Evolutionary conservation across 768 basidiomycete genomes (phyloP).

Genomic region (Lactarius pseudohatsudake): DNA sequence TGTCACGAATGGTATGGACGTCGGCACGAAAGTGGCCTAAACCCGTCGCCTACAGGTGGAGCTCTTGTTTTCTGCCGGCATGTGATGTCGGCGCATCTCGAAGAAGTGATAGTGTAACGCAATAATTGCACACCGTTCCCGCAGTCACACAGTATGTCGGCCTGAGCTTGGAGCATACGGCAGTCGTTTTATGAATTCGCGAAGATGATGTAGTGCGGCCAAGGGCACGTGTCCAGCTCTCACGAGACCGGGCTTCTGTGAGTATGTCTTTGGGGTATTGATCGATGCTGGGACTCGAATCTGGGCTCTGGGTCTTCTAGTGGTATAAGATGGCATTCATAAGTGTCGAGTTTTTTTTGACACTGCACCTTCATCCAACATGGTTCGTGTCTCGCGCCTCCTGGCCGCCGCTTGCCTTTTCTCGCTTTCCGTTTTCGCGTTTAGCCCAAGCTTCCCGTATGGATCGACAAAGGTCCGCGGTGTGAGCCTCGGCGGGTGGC

Average conservation of each 20-base stretch:
- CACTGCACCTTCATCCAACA: background rate
- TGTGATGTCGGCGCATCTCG: background rate
- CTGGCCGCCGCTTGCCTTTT: background rate
- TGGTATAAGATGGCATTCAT: conserved; percentile 6
- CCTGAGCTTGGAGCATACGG: background rate
- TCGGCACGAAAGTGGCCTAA: conserved; percentile 5
- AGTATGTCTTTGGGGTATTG: too few species aligned
- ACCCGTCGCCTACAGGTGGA: background rate
- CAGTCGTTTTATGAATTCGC: background rate
- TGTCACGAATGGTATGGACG: background rate
- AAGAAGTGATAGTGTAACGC: background rate
- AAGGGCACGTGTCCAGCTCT: background rate
- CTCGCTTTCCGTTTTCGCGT: conserved; percentile 6
- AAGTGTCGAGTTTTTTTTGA: background rate
- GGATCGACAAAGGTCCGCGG: conserved; percentile 74
- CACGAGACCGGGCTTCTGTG: background rate
- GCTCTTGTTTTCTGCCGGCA: background rate
- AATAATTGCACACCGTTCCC: background rate
- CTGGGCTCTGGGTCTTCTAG: background rate
- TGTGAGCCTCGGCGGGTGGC: conserved; percentile 77
- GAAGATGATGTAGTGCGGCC: background rate
- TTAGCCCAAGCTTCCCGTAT: conserved; percentile 67
- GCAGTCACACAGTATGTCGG: background rate
- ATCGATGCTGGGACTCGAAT: background rate
- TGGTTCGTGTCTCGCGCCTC: conserved; percentile 2